phyloP scores from a whole-genome alignment of 345 rosid species.

The Anacardium occidentale region DNA sequence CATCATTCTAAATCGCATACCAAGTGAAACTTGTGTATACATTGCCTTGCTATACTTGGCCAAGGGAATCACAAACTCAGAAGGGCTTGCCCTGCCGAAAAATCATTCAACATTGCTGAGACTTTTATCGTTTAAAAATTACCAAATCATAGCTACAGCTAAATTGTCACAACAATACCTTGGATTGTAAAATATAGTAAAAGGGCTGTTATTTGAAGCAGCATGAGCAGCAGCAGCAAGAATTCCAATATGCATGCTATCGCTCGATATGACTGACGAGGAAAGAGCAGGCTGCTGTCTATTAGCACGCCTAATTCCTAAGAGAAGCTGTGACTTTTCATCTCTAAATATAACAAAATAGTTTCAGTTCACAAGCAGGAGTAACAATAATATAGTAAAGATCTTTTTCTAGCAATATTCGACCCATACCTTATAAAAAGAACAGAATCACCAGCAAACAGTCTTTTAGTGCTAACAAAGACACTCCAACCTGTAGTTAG shows the following conservation, averaged over 20 bases:
- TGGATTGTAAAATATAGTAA: slow-evolving; percentile 86
- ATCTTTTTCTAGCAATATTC: background rate
- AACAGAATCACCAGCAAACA: slow-evolving; percentile 92
- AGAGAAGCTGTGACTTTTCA: slow-evolving; percentile 78
- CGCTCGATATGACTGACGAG: slow-evolving; percentile 89
- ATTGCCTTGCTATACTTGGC: slow-evolving; percentile 89
- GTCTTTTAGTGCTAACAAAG: slow-evolving; percentile 89
- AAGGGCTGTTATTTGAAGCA: slow-evolving; percentile 87
- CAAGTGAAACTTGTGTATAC: slow-evolving; percentile 70
- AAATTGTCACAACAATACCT: slow-evolving; percentile 33
- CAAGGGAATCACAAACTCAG: slow-evolving; percentile 92
- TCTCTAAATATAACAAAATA: slow-evolving; percentile 50
- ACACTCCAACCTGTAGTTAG: slow-evolving; percentile 98
- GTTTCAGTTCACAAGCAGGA: slow-evolving; percentile 14
- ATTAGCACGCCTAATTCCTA: slow-evolving; percentile 81
- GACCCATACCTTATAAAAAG: slow-evolving; percentile 72
- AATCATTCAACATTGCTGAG: too few species aligned
- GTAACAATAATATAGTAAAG: slow-evolving; percentile 15
- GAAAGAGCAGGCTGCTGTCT: slow-evolving; percentile 81
- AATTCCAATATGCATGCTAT: slow-evolving; percentile 96
- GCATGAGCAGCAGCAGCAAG: slow-evolving; percentile 99
- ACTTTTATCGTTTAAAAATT: too few species aligned
- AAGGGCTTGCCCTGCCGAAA: slow-evolving; percentile 73
- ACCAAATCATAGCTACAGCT: too few species aligned
- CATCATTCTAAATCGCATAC: slow-evolving; percentile 95